Conservation (phyloP, 495 filamentous ascomycete genomes). For the Melanomma pulvis-pyrius region DNA sequence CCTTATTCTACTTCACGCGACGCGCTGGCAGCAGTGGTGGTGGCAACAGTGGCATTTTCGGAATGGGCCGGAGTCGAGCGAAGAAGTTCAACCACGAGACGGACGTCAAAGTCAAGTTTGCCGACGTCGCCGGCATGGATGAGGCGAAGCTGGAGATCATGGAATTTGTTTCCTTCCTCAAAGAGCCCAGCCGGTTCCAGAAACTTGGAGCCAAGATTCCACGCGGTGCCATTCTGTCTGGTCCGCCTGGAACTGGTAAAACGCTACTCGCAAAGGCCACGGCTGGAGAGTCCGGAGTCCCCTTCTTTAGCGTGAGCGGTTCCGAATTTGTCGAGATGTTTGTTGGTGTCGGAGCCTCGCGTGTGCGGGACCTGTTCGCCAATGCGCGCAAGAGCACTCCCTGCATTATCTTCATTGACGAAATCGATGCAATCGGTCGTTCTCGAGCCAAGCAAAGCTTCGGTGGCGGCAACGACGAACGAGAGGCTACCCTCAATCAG, state of each 20-base stretch:
- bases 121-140: slow-evolving; percentile 97
- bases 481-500: slow-evolving; percentile 95
- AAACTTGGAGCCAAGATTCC: slow-evolving; percentile 96
- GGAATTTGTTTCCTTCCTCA: slow-evolving; percentile 97
- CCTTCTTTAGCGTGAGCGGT: slow-evolving; percentile 97
- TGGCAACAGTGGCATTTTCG: slow-evolving; percentile 81
- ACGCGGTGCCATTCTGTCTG: slow-evolving; percentile 92
- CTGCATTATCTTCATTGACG: slow-evolving; percentile 99
- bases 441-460: slow-evolving; percentile 75
- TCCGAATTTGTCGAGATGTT: slow-evolving; percentile 99
- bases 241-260: slow-evolving; percentile 97
- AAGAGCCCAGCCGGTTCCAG: slow-evolving; percentile 86
- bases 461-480: slow-evolving; percentile 92
- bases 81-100: slow-evolving; percentile 97
- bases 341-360: slow-evolving; percentile 93
- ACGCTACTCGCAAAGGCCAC: slow-evolving; percentile 96
- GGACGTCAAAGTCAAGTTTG: slow-evolving; percentile 92
- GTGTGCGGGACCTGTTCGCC: slow-evolving; percentile 92
- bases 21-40: slow-evolving; percentile 67
- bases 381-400: slow-evolving; percentile 94
- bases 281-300: slow-evolving; percentile 94
- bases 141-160: slow-evolving; percentile 98
- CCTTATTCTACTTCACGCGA: slow-evolving; percentile 71
- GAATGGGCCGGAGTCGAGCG: slow-evolving; percentile 90
- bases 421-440: slow-evolving; percentile 97